phyloP scores from a whole-genome alignment of 2,329 filamentous ascomycete species.

The Hypoxylon sp. region DNA sequence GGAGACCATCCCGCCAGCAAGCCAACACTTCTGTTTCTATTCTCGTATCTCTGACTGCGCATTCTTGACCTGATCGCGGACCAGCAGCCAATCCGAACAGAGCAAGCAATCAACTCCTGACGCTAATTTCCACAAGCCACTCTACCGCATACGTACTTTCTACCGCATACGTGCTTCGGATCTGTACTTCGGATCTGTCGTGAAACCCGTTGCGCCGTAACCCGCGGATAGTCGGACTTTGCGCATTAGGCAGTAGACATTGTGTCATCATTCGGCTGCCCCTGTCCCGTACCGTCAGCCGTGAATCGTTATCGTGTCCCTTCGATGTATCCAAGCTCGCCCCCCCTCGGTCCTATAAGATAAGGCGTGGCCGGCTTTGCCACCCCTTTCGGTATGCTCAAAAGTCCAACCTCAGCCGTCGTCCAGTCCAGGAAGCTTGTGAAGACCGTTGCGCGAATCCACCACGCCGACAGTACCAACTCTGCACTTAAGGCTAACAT shows the following conservation, averaged over 20 bases:
- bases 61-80: slow-evolving; percentile 17
- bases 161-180: too few species aligned
- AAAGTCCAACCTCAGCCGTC: slow-evolving; percentile 51
- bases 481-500: slow-evolving; percentile 32
- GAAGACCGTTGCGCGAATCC: slow-evolving; percentile 41
- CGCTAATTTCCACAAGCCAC: slow-evolving; percentile 21
- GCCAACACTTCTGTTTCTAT: too few species aligned
- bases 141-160: too few species aligned
- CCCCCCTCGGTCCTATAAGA: slow-evolving; percentile 35
- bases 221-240: slow-evolving; percentile 25
- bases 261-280: slow-evolving; percentile 29
- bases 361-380: slow-evolving; percentile 42
- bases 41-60: slow-evolving; percentile 11
- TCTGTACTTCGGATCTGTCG: background rate
- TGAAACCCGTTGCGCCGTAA: slow-evolving; percentile 17
- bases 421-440: slow-evolving; percentile 54
- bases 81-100: slow-evolving; percentile 14
- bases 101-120: slow-evolving; percentile 5
- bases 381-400: slow-evolving; percentile 55
- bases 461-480: slow-evolving; percentile 35
- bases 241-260: slow-evolving; percentile 19
- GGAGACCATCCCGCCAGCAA: background rate
- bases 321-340: slow-evolving; percentile 35
- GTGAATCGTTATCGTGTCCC: slow-evolving; percentile 21
- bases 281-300: background rate